These are phyloP conservation scores for Leishmania lainsoni DNA, from an alignment of 208 protist species.

Conservation along the genomic window DNA sequence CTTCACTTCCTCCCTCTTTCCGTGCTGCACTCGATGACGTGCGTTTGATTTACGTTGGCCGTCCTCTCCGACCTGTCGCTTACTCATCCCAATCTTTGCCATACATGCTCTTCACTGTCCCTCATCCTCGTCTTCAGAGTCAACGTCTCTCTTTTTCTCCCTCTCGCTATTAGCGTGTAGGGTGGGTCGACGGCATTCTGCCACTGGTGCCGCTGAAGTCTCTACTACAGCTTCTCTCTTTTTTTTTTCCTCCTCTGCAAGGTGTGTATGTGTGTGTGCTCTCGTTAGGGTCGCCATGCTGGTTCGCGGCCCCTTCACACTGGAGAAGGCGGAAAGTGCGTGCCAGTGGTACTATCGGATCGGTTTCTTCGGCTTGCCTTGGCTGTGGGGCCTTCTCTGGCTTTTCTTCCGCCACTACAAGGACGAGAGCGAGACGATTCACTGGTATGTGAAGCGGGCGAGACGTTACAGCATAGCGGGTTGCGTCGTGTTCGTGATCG, in stretches of 20 bases:
- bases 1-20: background rate
- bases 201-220: too few relatives aligned
- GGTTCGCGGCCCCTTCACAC: conserved; percentile 25
- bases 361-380: conserved; percentile 33
- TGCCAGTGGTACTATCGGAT: conserved; percentile 33
- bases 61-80: background rate
- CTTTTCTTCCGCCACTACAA: conserved; percentile 30
- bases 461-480: conserved; percentile 10
- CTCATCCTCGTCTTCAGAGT: background rate
- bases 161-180: background rate
- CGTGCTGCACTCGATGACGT: background rate
- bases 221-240: background rate
- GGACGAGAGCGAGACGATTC: conserved; percentile 28
- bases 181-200: background rate
- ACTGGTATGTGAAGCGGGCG: conserved; percentile 31
- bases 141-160: background rate
- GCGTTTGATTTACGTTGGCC: background rate
- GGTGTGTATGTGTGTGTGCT: background rate
- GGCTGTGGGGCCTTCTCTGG: conserved; percentile 35
- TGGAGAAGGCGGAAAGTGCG: conserved; percentile 25
- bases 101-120: background rate
- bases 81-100: too few relatives aligned
- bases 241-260: background rate
- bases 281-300: conserved; percentile 19
- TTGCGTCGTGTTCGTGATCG: conserved; percentile 1